Percentiles rank a stretch among this genome's conserved stretches.
Evolutionary conservation across 2,329 filamentous ascomycete genomes (phyloP).

Genomic region (Xylaria polymorpha): DNA sequence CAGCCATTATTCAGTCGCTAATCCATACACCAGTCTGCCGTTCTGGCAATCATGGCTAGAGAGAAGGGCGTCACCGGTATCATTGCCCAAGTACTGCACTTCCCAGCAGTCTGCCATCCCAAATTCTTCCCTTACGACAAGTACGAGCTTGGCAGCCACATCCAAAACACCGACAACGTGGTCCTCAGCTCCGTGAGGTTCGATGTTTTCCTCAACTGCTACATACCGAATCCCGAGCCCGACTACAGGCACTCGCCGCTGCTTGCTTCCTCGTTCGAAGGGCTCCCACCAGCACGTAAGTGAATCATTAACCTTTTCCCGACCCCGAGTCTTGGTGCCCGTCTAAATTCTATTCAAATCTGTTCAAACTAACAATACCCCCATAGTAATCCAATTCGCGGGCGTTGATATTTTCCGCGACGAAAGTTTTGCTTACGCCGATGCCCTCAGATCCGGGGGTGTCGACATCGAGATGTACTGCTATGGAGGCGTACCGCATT

Average conservation of each 20-base stretch:
- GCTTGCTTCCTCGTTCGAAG: conserved; percentile 24
- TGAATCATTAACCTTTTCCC: not conserved
- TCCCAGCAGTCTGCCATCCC: conserved; percentile 34
- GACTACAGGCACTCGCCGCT: conserved; percentile 37
- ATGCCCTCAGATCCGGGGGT: conserved; percentile 25
- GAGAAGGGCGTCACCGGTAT: conserved; percentile 34
- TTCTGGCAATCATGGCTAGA: conserved; percentile 21
- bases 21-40: conserved; percentile 23
- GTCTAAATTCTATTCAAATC: not conserved
- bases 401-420: conserved; percentile 39
- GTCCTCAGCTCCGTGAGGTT: conserved; percentile 29
- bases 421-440: conserved; percentile 32
- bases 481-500: conserved; percentile 37
- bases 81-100: conserved; percentile 36
- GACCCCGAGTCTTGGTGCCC: not conserved
- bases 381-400: conserved; percentile 37
- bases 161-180: conserved; percentile 33
- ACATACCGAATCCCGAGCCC: conserved; percentile 27
- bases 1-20: not conserved
- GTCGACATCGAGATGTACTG: conserved; percentile 30
- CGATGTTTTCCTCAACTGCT: conserved; percentile 26
- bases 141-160: conserved; percentile 36
- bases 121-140: conserved; percentile 31
- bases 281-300: conserved; percentile 36
- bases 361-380: not conserved